phyloP scores from a whole-genome alignment of 768 basidiomycete genomes.

The Rhodotorula sphaerocarpa region DNA sequence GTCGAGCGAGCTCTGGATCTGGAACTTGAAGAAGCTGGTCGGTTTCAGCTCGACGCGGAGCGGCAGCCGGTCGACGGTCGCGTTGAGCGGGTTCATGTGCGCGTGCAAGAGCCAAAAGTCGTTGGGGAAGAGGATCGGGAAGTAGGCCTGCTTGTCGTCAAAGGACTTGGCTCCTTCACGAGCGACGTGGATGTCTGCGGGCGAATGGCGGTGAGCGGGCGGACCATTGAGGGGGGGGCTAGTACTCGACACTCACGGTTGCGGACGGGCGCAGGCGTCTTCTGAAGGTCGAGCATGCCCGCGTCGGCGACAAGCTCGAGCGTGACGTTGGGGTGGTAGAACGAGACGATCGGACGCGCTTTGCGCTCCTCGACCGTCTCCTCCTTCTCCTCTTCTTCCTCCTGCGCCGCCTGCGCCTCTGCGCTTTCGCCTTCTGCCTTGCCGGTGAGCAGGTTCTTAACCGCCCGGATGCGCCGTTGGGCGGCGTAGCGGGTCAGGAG shows the following conservation, averaged over 20 bases:
- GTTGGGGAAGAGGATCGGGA: constrained; percentile 82
- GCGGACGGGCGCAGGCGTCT: constrained; percentile 55
- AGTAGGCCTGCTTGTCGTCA: constrained; percentile 49
- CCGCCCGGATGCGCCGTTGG: constrained; percentile 63
- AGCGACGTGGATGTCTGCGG: constrained; percentile 55
- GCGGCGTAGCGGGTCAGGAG: constrained; percentile 70
- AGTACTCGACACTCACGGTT: no score
- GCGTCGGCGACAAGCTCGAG: constrained; percentile 72
- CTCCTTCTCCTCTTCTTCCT: constrained; percentile 13
- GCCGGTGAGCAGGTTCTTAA: constrained; percentile 63
- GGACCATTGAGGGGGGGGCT: constrained; percentile 18
- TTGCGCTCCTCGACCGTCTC: constrained; percentile 29
- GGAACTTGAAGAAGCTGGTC: constrained; percentile 64
- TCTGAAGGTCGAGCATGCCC: constrained; percentile 50
- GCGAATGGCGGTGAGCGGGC: no score
- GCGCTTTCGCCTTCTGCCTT: constrained; percentile 44
- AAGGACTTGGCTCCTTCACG: constrained; percentile 38
- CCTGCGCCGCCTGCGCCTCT: constrained; percentile 34
- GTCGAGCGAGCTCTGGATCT: constrained; percentile 68
- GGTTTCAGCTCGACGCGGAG: constrained; percentile 76
- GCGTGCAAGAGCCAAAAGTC: constrained; percentile 72
- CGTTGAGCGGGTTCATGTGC: constrained; percentile 74
- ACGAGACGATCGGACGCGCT: constrained; percentile 40
- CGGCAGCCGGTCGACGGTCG: constrained; percentile 68
- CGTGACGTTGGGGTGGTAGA: constrained; percentile 85